Evolutionary conservation across 495 filamentous ascomycete species (phyloP).

Genomic region (Aspergillus haitiensis): DNA sequence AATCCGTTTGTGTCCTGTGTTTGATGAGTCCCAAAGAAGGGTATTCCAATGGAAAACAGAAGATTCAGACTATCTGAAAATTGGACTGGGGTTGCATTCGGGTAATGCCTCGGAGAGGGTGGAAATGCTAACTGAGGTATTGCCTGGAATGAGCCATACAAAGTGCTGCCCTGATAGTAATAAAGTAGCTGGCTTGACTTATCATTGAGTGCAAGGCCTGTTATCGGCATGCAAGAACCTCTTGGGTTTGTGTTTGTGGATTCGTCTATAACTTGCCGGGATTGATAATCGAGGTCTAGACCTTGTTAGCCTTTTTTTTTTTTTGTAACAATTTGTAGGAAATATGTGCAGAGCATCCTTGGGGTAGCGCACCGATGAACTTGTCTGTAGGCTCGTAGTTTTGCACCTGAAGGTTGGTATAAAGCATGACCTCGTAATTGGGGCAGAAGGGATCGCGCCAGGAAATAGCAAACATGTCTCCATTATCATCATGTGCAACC

Average conservation of each 20-base stretch:
- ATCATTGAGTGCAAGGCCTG: conserved; percentile 41
- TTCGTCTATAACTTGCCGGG: conserved; percentile 18
- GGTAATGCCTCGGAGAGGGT: conserved; percentile 22
- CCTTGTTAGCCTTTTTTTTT: conserved; percentile 5
- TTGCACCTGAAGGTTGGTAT: conserved; percentile 19
- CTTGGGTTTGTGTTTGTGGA: not conserved
- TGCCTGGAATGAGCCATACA: conserved; percentile 35
- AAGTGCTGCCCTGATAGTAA: conserved; percentile 29
- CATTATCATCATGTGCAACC: conserved; percentile 13
- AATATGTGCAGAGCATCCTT: not conserved
- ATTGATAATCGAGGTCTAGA: conserved; percentile 23
- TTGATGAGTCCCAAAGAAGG: conserved; percentile 43
- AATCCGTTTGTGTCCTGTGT: conserved; percentile 11
- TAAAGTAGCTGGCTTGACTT: conserved; percentile 39
- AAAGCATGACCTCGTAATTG: conserved; percentile 35
- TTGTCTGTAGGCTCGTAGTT: conserved; percentile 10
- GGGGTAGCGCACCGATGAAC: conserved; percentile 22
- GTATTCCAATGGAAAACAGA: conserved; percentile 43
- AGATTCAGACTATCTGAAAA: conserved; percentile 32
- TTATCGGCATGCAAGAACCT: conserved; percentile 27
- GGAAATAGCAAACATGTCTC: conserved; percentile 40
- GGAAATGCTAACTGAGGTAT: conserved; percentile 19
- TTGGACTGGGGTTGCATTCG: conserved; percentile 33
- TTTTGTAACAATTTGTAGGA: not conserved
- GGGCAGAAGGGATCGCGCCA: conserved; percentile 37